Conservation (phyloP, 768 basidiomycete species). For the Cantharellus cinnabarinus region DNA sequence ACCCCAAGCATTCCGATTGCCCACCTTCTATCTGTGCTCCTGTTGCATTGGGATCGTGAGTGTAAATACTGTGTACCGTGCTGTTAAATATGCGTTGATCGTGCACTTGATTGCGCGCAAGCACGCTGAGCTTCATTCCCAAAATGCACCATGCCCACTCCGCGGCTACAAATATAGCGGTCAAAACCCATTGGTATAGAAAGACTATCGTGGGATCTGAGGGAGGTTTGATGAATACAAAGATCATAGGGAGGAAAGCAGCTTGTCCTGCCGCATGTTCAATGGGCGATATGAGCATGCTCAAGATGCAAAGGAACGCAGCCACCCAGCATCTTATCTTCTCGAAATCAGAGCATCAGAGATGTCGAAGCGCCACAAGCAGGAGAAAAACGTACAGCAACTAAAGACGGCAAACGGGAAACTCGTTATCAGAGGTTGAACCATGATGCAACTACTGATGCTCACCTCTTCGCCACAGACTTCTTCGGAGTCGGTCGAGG, state of each 20-base stretch:
- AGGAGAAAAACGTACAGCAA: neutral
- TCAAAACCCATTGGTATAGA: neutral
- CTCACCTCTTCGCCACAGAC: neutral
- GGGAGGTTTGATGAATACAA: constrained; percentile 6
- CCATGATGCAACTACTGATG: neutral
- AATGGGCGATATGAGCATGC: neutral
- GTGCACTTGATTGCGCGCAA: neutral
- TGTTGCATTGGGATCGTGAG: constrained; percentile 1
- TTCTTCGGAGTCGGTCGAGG: neutral
- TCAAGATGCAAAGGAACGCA: neutral
- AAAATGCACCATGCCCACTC: constrained; percentile 5
- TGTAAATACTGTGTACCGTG: neutral
- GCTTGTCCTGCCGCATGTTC: constrained; percentile 4
- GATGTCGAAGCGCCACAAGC: too few species aligned
- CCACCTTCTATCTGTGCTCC: constrained; percentile 4
- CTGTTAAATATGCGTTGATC: neutral
- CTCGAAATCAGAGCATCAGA: neutral
- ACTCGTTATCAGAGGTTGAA: neutral
- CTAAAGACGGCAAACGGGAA: neutral
- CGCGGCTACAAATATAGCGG: neutral
- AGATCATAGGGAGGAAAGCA: constrained; percentile 3
- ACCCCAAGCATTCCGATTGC: neutral
- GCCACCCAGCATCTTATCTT: neutral
- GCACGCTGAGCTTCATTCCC: neutral
- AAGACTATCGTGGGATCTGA: constrained; percentile 3